These are phyloP conservation scores for Priceomyces fermenticarens DNA, from an alignment of 805 yeast species.

Conservation along the genomic window DNA sequence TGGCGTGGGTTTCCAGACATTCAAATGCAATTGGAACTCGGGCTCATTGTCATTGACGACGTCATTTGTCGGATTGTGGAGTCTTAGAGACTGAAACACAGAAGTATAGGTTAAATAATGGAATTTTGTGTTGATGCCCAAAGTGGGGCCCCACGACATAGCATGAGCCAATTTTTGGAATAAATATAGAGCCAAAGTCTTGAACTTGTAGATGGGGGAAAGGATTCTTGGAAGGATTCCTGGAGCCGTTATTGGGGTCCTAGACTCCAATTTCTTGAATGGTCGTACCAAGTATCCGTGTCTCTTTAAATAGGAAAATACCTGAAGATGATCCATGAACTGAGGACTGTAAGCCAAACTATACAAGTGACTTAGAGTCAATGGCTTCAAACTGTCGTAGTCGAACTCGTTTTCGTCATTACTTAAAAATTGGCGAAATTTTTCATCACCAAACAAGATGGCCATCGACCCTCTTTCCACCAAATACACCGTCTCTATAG, in stretches of 20 bases:
- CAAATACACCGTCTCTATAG: slow-evolving; percentile 72
- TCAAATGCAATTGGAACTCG: slow-evolving; percentile 42
- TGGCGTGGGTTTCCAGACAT: slow-evolving; percentile 83
- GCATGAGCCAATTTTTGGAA: not conserved
- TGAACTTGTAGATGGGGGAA: not conserved
- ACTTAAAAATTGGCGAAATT: slow-evolving; percentile 17
- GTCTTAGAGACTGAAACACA: slow-evolving; percentile 18
- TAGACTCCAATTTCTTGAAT: slow-evolving; percentile 9
- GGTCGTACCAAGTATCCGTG: slow-evolving; percentile 67
- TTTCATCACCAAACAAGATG: slow-evolving; percentile 21
- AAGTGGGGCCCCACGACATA: slow-evolving; percentile 8
- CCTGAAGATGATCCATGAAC: slow-evolving; percentile 55
- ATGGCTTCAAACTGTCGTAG: slow-evolving; percentile 22
- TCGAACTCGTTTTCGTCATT: slow-evolving; percentile 19
- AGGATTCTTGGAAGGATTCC: not conserved
- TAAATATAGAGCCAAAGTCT: not conserved
- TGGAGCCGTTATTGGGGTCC: slow-evolving; percentile 2
- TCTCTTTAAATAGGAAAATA: slow-evolving; percentile 71
- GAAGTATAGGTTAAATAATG: slow-evolving; percentile 26
- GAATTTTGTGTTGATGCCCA: slow-evolving; percentile 15
- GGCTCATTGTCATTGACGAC: slow-evolving; percentile 2
- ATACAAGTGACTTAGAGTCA: slow-evolving; percentile 67
- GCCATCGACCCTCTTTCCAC: slow-evolving; percentile 69
- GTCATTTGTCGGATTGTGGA: slow-evolving; percentile 4
- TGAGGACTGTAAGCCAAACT: slow-evolving; percentile 43